A percentile compares a stretch with the other conserved stretches of the same genome.
These are phyloP conservation scores for Solanum chilense DNA, from an alignment of 257 asterid species.

Conservation along the genomic window DNA sequence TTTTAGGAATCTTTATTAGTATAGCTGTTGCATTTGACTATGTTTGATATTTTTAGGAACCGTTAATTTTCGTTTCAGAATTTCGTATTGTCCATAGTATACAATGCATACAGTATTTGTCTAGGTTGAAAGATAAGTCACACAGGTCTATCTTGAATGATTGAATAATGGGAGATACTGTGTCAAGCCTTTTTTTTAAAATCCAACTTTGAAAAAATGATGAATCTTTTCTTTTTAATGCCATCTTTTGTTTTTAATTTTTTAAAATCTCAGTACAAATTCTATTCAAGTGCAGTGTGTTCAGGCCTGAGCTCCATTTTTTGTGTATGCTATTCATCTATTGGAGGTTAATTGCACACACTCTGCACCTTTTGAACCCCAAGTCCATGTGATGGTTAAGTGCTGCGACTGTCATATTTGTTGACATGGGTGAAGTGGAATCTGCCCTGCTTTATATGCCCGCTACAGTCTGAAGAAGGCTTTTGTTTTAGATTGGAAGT, in stretches of 20 bases:
- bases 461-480: neutral
- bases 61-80: too few species aligned
- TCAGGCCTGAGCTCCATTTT: neutral
- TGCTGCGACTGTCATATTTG: neutral
- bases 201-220: neutral
- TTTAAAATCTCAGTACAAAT: neutral
- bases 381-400: neutral
- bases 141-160: neutral
- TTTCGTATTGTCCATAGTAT: too few species aligned
- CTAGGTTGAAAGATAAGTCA: neutral
- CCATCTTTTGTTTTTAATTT: neutral
- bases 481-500: neutral
- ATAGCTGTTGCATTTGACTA: too few species aligned
- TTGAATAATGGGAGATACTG: neutral
- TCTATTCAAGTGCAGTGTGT: neutral
- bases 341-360: neutral
- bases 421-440: neutral
- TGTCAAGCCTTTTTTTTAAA: neutral
- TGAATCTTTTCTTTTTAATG: neutral
- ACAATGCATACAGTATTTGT: neutral
- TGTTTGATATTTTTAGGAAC: too few species aligned
- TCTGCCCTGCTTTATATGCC: neutral
- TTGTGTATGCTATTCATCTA: neutral
- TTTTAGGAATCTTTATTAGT: too few species aligned
- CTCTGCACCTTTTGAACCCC: neutral